Evolutionary conservation across 2,329 filamentous ascomycete species (phyloP).

Genomic region (Hypoxylon sp.): DNA sequence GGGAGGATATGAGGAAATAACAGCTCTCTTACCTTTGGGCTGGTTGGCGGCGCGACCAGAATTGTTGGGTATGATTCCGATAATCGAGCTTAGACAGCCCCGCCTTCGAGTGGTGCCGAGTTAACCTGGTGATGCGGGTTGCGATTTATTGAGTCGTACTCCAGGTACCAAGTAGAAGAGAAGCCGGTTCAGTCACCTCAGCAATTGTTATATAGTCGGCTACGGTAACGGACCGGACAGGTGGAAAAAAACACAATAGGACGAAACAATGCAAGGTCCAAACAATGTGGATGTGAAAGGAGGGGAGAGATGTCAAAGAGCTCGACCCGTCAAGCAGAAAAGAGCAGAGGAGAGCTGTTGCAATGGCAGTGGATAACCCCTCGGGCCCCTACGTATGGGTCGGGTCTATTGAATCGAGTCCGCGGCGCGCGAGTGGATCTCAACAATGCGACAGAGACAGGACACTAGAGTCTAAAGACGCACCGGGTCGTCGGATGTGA

Average conservation of each 20-base stretch:
- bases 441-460: constrained; percentile 41
- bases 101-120: constrained; percentile 30
- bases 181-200: constrained; percentile 8
- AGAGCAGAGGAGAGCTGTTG: constrained; percentile 32
- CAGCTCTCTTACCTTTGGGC: constrained; percentile 34
- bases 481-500: constrained; percentile 21
- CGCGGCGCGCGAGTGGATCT: constrained; percentile 31
- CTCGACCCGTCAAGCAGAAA: constrained; percentile 19
- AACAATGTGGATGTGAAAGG: constrained; percentile 22
- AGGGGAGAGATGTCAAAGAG: constrained; percentile 40
- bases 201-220: constrained; percentile 15
- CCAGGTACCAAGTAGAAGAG: constrained; percentile 15
- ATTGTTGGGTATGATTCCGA: constrained; percentile 20
- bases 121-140: constrained; percentile 4
- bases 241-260: constrained; percentile 14
- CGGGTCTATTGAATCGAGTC: constrained; percentile 36
- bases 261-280: constrained; percentile 18
- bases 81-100: constrained; percentile 30
- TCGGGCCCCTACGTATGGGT: constrained; percentile 38
- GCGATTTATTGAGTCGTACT: constrained; percentile 16
- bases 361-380: constrained; percentile 44
- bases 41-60: constrained; percentile 13
- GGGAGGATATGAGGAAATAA: background rate
- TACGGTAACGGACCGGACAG: constrained; percentile 4
- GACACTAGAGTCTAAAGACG: constrained; percentile 36